Conservation (phyloP, 148 eudicot genomes). For the Fagopyrum esculentum region DNA sequence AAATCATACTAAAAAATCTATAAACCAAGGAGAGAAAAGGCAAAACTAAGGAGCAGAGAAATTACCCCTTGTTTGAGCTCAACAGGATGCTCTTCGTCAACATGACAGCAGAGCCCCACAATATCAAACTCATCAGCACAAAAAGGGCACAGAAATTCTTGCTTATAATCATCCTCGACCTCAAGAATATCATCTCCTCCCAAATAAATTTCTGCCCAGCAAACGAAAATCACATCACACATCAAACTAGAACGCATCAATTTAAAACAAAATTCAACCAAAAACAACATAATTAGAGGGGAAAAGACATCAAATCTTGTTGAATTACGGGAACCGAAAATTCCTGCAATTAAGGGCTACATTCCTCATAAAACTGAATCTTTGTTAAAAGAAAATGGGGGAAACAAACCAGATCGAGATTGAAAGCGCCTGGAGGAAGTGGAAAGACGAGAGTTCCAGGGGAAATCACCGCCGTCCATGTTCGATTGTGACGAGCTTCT, state of each 20-base stretch:
- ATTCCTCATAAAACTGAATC: neutral
- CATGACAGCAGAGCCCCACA: slow-evolving; percentile 88
- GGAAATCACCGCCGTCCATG: slow-evolving; percentile 39
- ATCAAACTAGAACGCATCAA: neutral
- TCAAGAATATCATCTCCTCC: slow-evolving; percentile 49
- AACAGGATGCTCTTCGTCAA: slow-evolving; percentile 79
- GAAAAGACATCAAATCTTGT: neutral
- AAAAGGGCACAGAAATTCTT: slow-evolving; percentile 85
- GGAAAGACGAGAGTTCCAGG: slow-evolving; percentile 44
- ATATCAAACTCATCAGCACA: slow-evolving; percentile 85
- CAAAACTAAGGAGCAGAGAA: neutral
- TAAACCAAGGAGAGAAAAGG: neutral
- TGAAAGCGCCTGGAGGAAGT: slow-evolving; percentile 45
- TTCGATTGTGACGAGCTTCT: slow-evolving; percentile 10
- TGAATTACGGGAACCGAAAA: neutral
- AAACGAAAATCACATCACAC: neutral
- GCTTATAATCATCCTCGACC: slow-evolving; percentile 57
- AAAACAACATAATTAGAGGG: neutral
- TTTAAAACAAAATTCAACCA: slow-evolving; percentile 2
- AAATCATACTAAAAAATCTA: neutral
- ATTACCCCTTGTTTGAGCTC: slow-evolving; percentile 87
- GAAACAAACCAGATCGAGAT: slow-evolving; percentile 56
- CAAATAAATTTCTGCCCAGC: slow-evolving; percentile 40
- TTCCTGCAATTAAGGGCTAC: neutral
- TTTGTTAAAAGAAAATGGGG: neutral